Base-by-base conservation (phyloP, 1,139 yeast genomes). In the Lodderomyces beijingensis region DNA sequence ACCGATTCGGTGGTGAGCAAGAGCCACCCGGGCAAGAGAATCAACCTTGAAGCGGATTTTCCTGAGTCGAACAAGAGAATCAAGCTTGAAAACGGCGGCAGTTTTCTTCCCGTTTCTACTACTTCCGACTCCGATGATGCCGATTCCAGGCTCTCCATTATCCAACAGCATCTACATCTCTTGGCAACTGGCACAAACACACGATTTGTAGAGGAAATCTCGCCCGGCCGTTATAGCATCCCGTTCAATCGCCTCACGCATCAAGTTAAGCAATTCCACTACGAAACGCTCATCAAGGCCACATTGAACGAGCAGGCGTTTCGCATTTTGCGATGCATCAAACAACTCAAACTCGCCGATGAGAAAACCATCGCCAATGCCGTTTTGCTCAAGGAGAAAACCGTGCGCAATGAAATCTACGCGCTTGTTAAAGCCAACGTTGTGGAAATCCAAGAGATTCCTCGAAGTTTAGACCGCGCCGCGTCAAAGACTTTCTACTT, bases 391-490 rank as follows among this genome's bases (percentile, higher is more conserved):
- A 84, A 77, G 44, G 93, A 86, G 37, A 77, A 77, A 41, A 83
- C 81, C 20, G 86, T 88, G 6, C 70, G 96, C 40, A 77, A 74
- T 28, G 74, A 79, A 34, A 55, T 81, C 25, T 71, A 77, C 35
- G 69, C 70, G 28, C 55, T 82, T 33, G 62, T 79, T 14, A 72
- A 69, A 32, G 67, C 74, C 44, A 79, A 80, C 45, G 66, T 79
- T 12, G 59, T 81, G 16, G 88, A 82, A 52, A 70, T 82, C 28
- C 97, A 91, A 55, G 98, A 93, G 60, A 84, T 91, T 20, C 97
- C 98, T 6, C 74, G 93, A 50, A 82, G 95, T 22, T 82, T 80
- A 20, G 97, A 89, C 54, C 71, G 98, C 43, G 91, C 95, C 2
- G 96, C 97, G 0, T 79, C 87, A 27, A 78, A 94, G 45, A 82